Conservation (phyloP, 495 filamentous ascomycete genomes). For the Trichoderma reesei region DNA sequence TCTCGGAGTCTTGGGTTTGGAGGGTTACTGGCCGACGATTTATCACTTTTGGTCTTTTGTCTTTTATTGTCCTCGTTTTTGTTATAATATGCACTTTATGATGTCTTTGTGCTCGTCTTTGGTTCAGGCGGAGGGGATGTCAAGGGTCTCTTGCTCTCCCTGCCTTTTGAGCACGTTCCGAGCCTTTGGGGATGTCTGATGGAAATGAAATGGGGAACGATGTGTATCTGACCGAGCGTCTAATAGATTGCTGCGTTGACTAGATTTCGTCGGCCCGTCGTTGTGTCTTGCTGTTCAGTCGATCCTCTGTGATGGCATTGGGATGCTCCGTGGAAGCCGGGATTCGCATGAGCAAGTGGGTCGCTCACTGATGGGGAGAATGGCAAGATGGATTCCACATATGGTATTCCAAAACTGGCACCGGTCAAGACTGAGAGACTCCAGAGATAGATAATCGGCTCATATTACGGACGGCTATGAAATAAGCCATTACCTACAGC, state of each 20-base stretch:
- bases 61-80: not conserved
- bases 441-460: too few relatives aligned
- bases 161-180: not conserved
- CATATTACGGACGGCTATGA: too few relatives aligned
- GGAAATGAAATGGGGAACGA: not conserved
- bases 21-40: conserved; percentile 7
- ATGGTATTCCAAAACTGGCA: too few relatives aligned
- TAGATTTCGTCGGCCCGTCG: not conserved
- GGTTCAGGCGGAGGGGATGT: not conserved
- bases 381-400: too few relatives aligned
- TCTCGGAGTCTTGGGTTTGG: conserved; percentile 12
- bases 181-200: not conserved
- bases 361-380: too few relatives aligned
- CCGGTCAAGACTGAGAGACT: too few relatives aligned
- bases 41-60: not conserved
- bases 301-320: not conserved
- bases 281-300: not conserved
- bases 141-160: not conserved
- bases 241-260: conserved; percentile 8
- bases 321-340: not conserved
- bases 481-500: too few relatives aligned
- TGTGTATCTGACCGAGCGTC: conserved; percentile 6
- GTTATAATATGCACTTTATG: conserved; percentile 3
- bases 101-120: not conserved
- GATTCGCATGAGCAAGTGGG: not conserved